Percentiles rank a stretch among this genome's conserved stretches.
These are phyloP conservation scores for Mallotus repandus DNA, from an alignment of 441 rosid genomes.

Conservation along the genomic window DNA sequence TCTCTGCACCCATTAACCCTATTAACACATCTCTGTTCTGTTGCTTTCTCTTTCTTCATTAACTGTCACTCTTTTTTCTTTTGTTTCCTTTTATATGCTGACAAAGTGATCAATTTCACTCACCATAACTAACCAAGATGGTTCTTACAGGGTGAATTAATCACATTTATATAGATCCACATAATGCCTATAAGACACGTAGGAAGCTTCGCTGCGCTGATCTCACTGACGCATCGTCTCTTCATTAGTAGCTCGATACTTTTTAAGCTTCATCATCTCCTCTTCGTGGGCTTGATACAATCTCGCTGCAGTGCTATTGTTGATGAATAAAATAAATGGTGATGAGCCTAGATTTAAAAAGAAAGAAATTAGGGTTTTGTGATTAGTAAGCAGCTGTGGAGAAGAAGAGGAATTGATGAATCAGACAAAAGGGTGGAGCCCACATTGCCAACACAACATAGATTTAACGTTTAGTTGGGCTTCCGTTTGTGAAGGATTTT, in stretches of 20 bases:
- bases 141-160: slow-evolving; percentile 87
- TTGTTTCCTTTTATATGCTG: not conserved
- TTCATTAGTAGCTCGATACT: slow-evolving; percentile 84
- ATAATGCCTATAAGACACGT: slow-evolving; percentile 70
- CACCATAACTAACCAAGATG: slow-evolving; percentile 94
- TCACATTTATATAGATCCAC: slow-evolving; percentile 90
- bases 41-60: not conserved
- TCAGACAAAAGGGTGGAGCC: too few relatives aligned
- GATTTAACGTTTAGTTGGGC: too few relatives aligned
- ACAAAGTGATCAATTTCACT: slow-evolving; percentile 33
- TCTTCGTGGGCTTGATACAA: slow-evolving; percentile 85
- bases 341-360: too few relatives aligned
- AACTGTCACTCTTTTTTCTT: not conserved
- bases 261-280: too few relatives aligned
- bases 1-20: not conserved
- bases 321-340: too few relatives aligned
- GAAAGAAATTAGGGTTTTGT: too few relatives aligned
- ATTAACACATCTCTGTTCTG: not conserved
- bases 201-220: slow-evolving; percentile 95
- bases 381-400: too few relatives aligned
- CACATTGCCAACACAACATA: too few relatives aligned
- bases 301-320: slow-evolving; percentile 80
- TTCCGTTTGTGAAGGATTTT: too few relatives aligned
- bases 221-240: slow-evolving; percentile 81
- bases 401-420: too few relatives aligned